Evolutionary conservation across 169 alveolate genomes (phyloP).

Genomic region (Eimeria maxima): DNA sequence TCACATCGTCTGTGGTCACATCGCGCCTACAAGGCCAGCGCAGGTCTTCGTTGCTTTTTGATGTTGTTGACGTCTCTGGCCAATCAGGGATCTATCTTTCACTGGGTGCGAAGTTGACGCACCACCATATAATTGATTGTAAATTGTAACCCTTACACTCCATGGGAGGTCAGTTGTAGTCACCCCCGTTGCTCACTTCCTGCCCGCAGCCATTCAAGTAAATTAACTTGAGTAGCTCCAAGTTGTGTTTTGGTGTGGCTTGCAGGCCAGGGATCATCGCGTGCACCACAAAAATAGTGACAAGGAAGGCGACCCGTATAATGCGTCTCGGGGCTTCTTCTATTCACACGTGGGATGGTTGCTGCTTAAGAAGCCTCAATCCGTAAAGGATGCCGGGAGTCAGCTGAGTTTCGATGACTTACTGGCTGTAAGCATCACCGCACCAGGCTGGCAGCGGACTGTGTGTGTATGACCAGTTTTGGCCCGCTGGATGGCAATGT

Average conservation of each 20-base stretch:
- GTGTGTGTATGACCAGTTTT: background rate
- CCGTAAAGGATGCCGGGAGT: conserved; percentile 78
- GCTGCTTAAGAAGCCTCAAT: conserved; percentile 86
- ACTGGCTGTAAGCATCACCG: conserved; percentile 58
- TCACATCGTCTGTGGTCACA: conserved; percentile 95
- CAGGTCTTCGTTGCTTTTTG: conserved; percentile 86
- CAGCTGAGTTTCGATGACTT: conserved; percentile 82
- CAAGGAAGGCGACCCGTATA: conserved; percentile 92
- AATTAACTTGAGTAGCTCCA: background rate
- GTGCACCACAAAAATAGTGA: conserved; percentile 92
- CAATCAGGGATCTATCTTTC: conserved; percentile 91
- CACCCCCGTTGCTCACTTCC: background rate
- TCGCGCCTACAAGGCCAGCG: conserved; percentile 90
- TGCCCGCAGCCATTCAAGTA: background rate
- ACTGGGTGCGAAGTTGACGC: conserved; percentile 88
- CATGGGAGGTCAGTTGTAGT: background rate
- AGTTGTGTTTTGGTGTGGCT: background rate
- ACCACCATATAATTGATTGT: background rate
- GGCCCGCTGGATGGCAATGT: background rate
- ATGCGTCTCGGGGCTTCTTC: conserved; percentile 90
- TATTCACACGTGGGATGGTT: conserved; percentile 94
- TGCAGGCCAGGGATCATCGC: conserved; percentile 89
- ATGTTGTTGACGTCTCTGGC: conserved; percentile 91
- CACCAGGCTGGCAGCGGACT: background rate
- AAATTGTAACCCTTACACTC: background rate